A percentile compares a stretch with the other conserved stretches of the same genome.
Conservation (phyloP, 2,329 filamentous ascomycete genomes). For the Blastomyces silverae region DNA sequence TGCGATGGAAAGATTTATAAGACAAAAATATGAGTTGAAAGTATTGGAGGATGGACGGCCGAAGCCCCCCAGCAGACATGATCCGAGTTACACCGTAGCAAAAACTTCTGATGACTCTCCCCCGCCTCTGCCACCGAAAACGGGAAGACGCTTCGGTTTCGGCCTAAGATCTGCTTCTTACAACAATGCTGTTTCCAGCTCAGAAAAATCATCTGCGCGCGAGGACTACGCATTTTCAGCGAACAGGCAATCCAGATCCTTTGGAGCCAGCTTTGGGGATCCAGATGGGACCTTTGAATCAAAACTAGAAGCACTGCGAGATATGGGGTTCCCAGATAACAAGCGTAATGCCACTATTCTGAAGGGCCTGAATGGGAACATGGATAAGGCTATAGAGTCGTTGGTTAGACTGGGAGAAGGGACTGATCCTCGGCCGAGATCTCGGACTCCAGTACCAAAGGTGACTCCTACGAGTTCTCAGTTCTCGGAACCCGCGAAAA, state of each 20-base stretch:
- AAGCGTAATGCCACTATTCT: constrained; percentile 74
- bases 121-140: constrained; percentile 50
- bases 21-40: constrained; percentile 80
- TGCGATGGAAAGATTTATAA: constrained; percentile 90
- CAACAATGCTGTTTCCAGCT: constrained; percentile 58
- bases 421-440: constrained; percentile 45
- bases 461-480: constrained; percentile 23
- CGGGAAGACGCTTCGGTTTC: constrained; percentile 55
- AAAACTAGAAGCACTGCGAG: constrained; percentile 69
- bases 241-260: constrained; percentile 59
- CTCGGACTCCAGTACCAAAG: constrained; percentile 48
- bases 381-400: constrained; percentile 80
- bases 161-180: constrained; percentile 63
- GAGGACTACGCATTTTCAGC: constrained; percentile 34
- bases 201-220: constrained; percentile 48
- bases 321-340: constrained; percentile 87
- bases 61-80: constrained; percentile 45
- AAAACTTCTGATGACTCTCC: constrained; percentile 50
- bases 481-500: constrained; percentile 17
- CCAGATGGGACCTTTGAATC: constrained; percentile 52
- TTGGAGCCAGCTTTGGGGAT: constrained; percentile 51
- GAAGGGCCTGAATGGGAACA: constrained; percentile 72
- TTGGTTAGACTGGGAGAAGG: constrained; percentile 74
- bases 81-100: constrained; percentile 50
- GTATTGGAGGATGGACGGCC: constrained; percentile 45